Evolutionary conservation across 2,329 filamentous ascomycete genomes (phyloP).

Genomic region (Hyphodiscus sp.): DNA sequence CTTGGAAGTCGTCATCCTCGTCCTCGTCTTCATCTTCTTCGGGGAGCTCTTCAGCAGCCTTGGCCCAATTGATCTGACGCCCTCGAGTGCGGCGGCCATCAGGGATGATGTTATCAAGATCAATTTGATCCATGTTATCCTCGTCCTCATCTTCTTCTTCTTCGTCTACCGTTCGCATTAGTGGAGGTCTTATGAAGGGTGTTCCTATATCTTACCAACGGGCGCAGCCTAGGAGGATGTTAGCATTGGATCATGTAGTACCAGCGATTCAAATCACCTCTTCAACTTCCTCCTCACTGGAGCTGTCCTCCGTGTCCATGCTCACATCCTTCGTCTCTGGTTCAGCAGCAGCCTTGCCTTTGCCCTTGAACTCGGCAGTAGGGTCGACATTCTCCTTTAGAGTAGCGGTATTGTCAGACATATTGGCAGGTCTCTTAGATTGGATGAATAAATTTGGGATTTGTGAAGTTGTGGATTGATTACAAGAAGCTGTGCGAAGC

Average conservation of each 20-base stretch:
- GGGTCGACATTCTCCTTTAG: constrained; percentile 28
- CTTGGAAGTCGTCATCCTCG: constrained; percentile 63
- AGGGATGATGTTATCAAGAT: constrained; percentile 77
- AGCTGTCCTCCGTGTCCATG: constrained; percentile 62
- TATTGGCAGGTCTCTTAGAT: constrained; percentile 29
- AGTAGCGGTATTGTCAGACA: constrained; percentile 38
- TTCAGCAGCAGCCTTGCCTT: constrained; percentile 65
- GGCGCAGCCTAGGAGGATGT: constrained; percentile 13
- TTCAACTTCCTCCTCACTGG: constrained; percentile 61
- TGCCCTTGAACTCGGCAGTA: constrained; percentile 64
- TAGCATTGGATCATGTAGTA: constrained; percentile 7
- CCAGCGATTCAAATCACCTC: constrained; percentile 40
- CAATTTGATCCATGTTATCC: constrained; percentile 85
- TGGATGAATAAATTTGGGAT: background rate
- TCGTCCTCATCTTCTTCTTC: constrained; percentile 71
- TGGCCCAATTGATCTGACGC: constrained; percentile 86
- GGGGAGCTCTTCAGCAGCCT: constrained; percentile 74
- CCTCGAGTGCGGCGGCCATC: constrained; percentile 81
- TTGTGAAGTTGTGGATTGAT: background rate
- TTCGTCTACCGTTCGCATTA: constrained; percentile 25
- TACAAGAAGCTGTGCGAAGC: background rate
- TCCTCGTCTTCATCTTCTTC: constrained; percentile 74
- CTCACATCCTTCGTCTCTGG: constrained; percentile 45
- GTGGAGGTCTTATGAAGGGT: constrained; percentile 13
- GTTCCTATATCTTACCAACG: constrained; percentile 21